Evolutionary conservation across 495 filamentous ascomycete genomes (phyloP).

Genomic region (Coniosporium apollinis): DNA sequence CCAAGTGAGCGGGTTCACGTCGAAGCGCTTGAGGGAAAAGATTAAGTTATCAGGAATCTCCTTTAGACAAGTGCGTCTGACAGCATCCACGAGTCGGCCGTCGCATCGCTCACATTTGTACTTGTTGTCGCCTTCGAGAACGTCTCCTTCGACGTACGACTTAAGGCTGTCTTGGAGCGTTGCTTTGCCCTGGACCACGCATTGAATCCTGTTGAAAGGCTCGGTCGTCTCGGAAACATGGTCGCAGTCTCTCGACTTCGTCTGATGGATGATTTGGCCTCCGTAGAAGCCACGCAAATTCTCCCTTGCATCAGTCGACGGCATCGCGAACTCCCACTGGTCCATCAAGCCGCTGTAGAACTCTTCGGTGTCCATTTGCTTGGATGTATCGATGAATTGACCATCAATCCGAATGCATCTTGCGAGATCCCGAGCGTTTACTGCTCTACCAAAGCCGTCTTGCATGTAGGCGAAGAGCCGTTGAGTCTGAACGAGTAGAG

Average conservation of each 20-base stretch:
- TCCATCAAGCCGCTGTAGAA: constrained; percentile 93
- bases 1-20: constrained; percentile 76
- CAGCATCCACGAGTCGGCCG: constrained; percentile 70
- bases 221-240: constrained; percentile 87
- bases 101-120: constrained; percentile 91
- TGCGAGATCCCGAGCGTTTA: constrained; percentile 60
- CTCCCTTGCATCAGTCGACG: constrained; percentile 47
- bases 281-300: constrained; percentile 74
- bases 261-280: constrained; percentile 83
- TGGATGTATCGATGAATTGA: constrained; percentile 65
- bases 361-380: constrained; percentile 97
- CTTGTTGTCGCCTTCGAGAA: constrained; percentile 97
- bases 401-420: constrained; percentile 67
- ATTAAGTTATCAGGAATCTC: constrained; percentile 90
- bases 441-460: constrained; percentile 49
- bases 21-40: constrained; percentile 91
- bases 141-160: constrained; percentile 88
- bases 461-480: constrained; percentile 77
- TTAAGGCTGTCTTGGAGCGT: constrained; percentile 72
- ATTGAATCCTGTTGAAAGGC: constrained; percentile 88
- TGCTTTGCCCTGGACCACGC: constrained; percentile 88
- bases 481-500: constrained; percentile 59
- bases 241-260: constrained; percentile 82
- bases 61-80: constrained; percentile 85
- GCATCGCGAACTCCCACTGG: constrained; percentile 72